Base-by-base conservation (phyloP, 345 rosid genomes). In the Triadica sebifera region DNA sequence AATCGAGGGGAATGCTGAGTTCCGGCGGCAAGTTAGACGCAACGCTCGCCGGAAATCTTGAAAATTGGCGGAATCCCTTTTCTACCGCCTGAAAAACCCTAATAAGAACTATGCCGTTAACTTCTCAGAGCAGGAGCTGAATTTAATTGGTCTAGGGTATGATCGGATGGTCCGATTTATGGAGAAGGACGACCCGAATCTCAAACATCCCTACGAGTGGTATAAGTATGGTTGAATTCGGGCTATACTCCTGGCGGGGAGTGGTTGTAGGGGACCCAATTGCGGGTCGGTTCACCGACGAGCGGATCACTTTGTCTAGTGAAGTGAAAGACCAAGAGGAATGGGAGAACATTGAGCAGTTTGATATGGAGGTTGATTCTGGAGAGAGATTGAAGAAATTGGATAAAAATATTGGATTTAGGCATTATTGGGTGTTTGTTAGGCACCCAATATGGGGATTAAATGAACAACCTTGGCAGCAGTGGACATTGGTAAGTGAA, bases 221-320 rank as follows among this genome's bases (percentile, higher is more conserved):
- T 92, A 87, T 76, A 93, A 93, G 80, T 94, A 94, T 57, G 98
- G 98, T n/a, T 3, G 98, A 94, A 75, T 89, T 81, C 58, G 98
- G 98, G 29, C 98, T 97, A 1, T 94, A 92, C 84, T 91, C 97
- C 38, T 92, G 98, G 98, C 89, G 97, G 4, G 99, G 98, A 8
- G 89, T 94, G 8, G 98, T 94, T n/a, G 86, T 92, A 11, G 99
- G 97, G 19, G 97, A 95, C 43, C 99, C 96, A 0, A 75, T 92
- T 24, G 90, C 88, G 12, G 97, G 99, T n/a, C 82, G 87, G 11
- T 85, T 95, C 58, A 78, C 90, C 1, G 98, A 95, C 20, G 97
- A 92, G 74, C 81, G 95, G 34, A 96, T 92, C 39, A 85, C 93
- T 8, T 67, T 95, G 75, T 83, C 84, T 1, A 79, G 93, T 38